Percentiles rank a stretch among this genome's conserved stretches.
Conservation (phyloP, 345 rosid genomes). For the Boechera stricta region DNA sequence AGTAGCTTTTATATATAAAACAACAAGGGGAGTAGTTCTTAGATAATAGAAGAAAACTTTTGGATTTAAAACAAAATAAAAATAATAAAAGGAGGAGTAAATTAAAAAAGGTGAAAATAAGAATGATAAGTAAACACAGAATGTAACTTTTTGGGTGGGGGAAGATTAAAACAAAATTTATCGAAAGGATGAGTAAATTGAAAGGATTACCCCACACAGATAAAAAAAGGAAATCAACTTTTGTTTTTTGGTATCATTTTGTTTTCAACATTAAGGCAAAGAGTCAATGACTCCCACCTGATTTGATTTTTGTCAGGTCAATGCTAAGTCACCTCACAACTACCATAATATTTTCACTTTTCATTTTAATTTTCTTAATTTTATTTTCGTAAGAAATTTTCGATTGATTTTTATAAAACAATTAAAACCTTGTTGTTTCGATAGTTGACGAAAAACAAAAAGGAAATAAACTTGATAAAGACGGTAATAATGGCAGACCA, state of each 20-base stretch:
- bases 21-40: no score
- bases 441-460: conserved; percentile 22
- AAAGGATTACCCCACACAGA: conserved; percentile 38
- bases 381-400: conserved; percentile 17
- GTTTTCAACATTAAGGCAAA: conserved; percentile 49
- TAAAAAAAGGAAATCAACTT: conserved; percentile 40
- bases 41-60: no score
- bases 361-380: not conserved
- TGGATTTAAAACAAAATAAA: not conserved
- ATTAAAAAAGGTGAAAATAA: conserved; percentile 34
- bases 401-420: not conserved
- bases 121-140: conserved; percentile 34
- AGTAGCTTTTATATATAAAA: no score
- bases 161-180: conserved; percentile 46
- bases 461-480: conserved; percentile 29
- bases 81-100: conserved; percentile 32
- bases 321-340: conserved; percentile 46
- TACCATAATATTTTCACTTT: conserved; percentile 37
- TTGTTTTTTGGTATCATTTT: conserved; percentile 46
- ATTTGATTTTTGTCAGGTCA: conserved; percentile 44
- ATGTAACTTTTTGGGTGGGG: conserved; percentile 42
- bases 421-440: conserved; percentile 21
- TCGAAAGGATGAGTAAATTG: conserved; percentile 44
- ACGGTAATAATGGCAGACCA: conserved; percentile 47
- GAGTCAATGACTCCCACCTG: conserved; percentile 47